Percentiles rank a stretch among this genome's conserved stretches.
phyloP scores from a whole-genome alignment of 2,329 filamentous ascomycete species.

The Aspergillus ochraceus region DNA sequence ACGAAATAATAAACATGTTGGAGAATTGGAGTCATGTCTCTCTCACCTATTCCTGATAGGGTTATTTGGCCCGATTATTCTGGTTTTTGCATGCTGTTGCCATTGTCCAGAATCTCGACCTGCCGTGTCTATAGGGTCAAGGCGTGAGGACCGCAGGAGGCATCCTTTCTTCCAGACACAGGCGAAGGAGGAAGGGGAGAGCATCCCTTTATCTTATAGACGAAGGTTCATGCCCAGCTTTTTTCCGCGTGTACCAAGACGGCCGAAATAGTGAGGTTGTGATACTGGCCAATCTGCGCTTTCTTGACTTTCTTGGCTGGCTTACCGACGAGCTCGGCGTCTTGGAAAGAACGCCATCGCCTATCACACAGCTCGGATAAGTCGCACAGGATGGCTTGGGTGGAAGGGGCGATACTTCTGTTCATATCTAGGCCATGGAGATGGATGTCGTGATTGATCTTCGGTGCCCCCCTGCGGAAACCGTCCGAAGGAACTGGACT shows the following conservation, averaged over 20 bases:
- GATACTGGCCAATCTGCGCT: conserved; percentile 7
- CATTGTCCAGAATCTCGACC: background rate
- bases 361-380: background rate
- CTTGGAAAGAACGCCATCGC: background rate
- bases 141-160: background rate
- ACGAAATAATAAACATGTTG: too few species aligned
- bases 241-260: background rate
- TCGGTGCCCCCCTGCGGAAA: background rate
- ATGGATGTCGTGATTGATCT: background rate
- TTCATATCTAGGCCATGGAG: background rate
- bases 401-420: background rate
- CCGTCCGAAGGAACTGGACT: background rate
- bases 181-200: background rate
- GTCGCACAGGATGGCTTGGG: background rate
- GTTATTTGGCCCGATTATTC: background rate
- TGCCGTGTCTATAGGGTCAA: background rate
- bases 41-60: background rate
- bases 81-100: background rate
- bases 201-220: background rate
- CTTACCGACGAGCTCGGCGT: background rate
- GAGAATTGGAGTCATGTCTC: background rate
- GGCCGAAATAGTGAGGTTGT: background rate
- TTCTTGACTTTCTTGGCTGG: conserved; percentile 13
- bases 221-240: background rate
- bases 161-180: background rate